Evolutionary conservation across 2,329 filamentous ascomycete species (phyloP), one percentile per base, ranked within the genome.

Genomic region (Verticillium tricorpus): DNA sequence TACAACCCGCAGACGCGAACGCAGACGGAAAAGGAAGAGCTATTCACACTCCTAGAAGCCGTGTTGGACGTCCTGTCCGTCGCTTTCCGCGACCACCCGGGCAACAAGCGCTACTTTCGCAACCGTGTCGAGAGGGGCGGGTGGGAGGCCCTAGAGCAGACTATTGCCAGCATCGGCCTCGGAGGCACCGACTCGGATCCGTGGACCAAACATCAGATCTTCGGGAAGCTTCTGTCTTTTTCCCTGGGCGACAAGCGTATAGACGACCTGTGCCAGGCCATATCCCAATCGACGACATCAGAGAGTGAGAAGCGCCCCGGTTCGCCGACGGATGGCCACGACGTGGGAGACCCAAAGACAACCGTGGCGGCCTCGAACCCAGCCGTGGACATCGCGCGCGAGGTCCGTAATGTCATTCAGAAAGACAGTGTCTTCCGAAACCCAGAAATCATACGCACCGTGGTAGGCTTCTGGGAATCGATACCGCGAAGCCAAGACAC

Each of bases 101-200:
- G 93, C 22, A 99, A 98, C 76, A 85, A 89, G 70, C 86, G 91
- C 68, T 97, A 94, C 78, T 98, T 98, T 73, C 85, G 87, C 62
- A 88, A 87, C 67, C 83, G 87, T 67, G 86, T 96, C 34, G 85
- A 91, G 62, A 88, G 86, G 25, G 90, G 89, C 61, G 93, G 94
- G 3, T 96, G 92, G 89, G 82, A 87, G 66, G 85, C 87, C 8
- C 74, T 97, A 60, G 89, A 95, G 70, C 85, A 91, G 70, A 85
- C 85, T 6, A 83, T 93, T 77, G 85, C 84, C 64, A 87, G 86
- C 72, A 87, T 88, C 73, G 85, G 89, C 37, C 76, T 87, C 60
- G 82, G 89, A 60, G 84, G 84, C 66, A 82, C 82, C 61, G 87
- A 91, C 65, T 82, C 87, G 55, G 91, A 96, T 69, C 75, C 83